Evolutionary conservation across 2,329 filamentous ascomycete species (phyloP).

Genomic region (Neopestalotiopsis clavispora): DNA sequence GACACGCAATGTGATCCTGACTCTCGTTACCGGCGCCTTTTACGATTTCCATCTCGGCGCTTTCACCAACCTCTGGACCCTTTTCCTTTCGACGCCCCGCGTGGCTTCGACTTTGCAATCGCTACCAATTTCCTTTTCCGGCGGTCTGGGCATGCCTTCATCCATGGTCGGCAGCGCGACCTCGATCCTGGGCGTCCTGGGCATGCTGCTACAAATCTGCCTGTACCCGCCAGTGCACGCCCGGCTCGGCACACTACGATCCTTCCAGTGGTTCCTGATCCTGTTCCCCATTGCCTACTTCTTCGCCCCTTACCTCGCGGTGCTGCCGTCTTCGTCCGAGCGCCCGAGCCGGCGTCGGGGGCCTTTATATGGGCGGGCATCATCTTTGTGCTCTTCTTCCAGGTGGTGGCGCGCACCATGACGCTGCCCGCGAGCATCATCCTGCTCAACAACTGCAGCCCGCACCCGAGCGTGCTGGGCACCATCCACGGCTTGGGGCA

Average conservation of each 20-base stretch:
- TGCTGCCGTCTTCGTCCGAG: constrained; percentile 58
- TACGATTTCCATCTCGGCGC: constrained; percentile 74
- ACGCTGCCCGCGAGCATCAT: constrained; percentile 63
- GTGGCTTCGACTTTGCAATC: constrained; percentile 39
- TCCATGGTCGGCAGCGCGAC: constrained; percentile 71
- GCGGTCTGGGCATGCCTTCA: constrained; percentile 70
- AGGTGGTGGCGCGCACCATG: constrained; percentile 77
- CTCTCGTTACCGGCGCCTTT: constrained; percentile 67
- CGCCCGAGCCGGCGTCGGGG: constrained; percentile 50
- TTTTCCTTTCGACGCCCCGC: constrained; percentile 73
- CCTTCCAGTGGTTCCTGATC: constrained; percentile 68
- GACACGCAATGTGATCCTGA: constrained; percentile 54
- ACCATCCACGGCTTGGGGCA: constrained; percentile 61
- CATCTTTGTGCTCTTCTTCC: constrained; percentile 65
- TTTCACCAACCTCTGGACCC: constrained; percentile 71
- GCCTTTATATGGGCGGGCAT: constrained; percentile 65
- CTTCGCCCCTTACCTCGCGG: constrained; percentile 68
- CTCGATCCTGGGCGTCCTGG: constrained; percentile 71
- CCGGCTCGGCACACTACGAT: constrained; percentile 67
- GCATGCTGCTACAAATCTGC: constrained; percentile 71
- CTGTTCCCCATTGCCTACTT: constrained; percentile 73
- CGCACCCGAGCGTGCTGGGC: constrained; percentile 61
- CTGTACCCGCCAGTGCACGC: constrained; percentile 70
- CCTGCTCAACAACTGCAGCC: constrained; percentile 64
- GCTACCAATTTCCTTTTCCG: constrained; percentile 62